phyloP scores from a whole-genome alignment of 2,329 filamentous ascomycete genomes.

The Coniochaeta sp. region DNA sequence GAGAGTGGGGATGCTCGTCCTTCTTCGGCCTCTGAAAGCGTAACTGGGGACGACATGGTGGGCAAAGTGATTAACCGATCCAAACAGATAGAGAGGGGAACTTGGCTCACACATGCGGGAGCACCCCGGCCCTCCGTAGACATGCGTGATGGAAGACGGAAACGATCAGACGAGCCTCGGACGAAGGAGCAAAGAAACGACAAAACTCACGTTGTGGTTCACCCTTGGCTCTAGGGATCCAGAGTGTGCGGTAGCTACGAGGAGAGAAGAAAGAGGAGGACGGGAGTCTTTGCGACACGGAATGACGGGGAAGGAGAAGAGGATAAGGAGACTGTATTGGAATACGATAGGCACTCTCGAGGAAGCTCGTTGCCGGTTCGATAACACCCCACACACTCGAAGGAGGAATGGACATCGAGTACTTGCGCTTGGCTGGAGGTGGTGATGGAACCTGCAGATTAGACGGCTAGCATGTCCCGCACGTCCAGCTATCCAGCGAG shows the following conservation, averaged over 20 bases:
- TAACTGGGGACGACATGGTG: background rate
- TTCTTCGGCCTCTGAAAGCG: background rate
- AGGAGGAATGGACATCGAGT: background rate
- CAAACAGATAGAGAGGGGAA: background rate
- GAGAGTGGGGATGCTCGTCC: background rate
- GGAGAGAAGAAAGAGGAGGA: background rate
- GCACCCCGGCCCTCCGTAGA: background rate
- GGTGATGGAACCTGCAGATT: background rate
- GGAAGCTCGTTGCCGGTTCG: background rate
- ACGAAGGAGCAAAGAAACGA: background rate
- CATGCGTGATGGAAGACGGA: no score
- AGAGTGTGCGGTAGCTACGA: background rate
- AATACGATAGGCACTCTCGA: background rate
- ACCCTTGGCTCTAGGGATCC: background rate
- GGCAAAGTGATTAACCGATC: background rate
- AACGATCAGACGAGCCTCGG: background rate
- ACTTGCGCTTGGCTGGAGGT: background rate
- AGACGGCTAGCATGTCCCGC: background rate
- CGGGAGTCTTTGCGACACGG: background rate
- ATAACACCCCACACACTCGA: background rate
- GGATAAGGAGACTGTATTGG: background rate
- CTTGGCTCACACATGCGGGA: background rate
- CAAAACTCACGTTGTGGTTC: background rate
- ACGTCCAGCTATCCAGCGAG: no score
- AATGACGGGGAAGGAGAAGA: background rate